Evolutionary conservation across 2,329 filamentous ascomycete species (phyloP), one percentile per base, ranked within the genome.

Genomic region (Sporothrix brunneoviolacea): DNA sequence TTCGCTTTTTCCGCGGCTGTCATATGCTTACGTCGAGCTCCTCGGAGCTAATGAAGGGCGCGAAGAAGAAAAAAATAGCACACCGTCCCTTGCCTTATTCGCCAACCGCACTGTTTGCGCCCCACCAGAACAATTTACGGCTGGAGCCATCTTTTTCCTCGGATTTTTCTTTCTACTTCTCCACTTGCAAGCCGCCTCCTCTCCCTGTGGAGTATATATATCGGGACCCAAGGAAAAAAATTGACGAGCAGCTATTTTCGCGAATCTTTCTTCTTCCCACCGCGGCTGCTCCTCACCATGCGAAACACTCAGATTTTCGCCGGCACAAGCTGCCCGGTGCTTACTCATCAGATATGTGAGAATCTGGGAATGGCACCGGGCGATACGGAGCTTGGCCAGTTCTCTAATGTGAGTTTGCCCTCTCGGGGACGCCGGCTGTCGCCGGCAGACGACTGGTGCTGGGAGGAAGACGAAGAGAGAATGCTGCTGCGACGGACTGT

Each of bases 301-400:
- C 55, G 57, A 62, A 82, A 82, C 64, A 84, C 81, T 50, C 71
- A 84, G 60, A 81, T 85, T 59, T 85, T 85, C 63, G 75, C 80
- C 61, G 82, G 82, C 70, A 80, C 79, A 55, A 84, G 81, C 48
- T 84, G 81, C 71, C 81, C 81, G 55, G 74, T 70, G 54, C 77
- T 85, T 63, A 81, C 81, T 16, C 71, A 69, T 52, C 79, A 83
- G 61, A 84, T 85, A 74, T 84, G 82, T 66, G 76, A 79, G 66
- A 84, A 83, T 60, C 68, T 85, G 66, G 80, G 81, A 61, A 84
- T 83, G 80, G 68, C 71, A 56, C 74, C 80, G 60, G 82, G 80
- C 56, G 71, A 77, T 55, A 79, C 81, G 59, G 81, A 84, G 70
- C 74, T 85, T 60, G 78, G 80, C 53, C 81, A 85, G 67, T 85